phyloP scores from a whole-genome alignment of 2,329 filamentous ascomycete species.

The Sclerotinia sclerotiorum region DNA sequence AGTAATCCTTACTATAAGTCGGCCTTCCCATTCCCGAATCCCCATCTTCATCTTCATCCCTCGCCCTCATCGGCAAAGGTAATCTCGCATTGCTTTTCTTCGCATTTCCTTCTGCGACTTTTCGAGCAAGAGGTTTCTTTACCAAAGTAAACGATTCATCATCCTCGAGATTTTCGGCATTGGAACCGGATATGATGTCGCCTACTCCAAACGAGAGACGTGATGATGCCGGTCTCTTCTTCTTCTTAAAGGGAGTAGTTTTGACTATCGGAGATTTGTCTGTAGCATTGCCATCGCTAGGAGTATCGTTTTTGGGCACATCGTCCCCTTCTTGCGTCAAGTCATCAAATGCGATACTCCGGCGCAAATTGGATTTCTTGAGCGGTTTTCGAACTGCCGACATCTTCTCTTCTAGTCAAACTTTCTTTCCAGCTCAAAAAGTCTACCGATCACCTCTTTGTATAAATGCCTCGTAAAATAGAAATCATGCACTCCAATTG shows the following conservation, averaged over 20 bases:
- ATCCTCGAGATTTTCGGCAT: constrained; percentile 52
- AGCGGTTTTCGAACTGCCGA: constrained; percentile 50
- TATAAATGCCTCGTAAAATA: too few relatives aligned
- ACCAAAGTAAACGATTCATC: constrained; percentile 60
- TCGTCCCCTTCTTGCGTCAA: constrained; percentile 36
- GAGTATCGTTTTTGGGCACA: constrained; percentile 18
- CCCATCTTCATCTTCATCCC: constrained; percentile 53
- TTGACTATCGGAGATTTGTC: constrained; percentile 49
- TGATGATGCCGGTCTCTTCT: constrained; percentile 58
- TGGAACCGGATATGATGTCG: constrained; percentile 54
- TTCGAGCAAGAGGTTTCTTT: constrained; percentile 60
- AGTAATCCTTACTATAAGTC: constrained; percentile 80
- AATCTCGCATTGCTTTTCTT: constrained; percentile 49
- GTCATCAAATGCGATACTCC: constrained; percentile 50
- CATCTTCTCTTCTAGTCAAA: not conserved
- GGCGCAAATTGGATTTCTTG: constrained; percentile 59
- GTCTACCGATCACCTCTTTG: not conserved
- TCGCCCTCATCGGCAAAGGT: constrained; percentile 29
- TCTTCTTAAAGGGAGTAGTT: constrained; percentile 63
- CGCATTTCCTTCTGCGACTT: constrained; percentile 67
- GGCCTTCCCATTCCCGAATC: constrained; percentile 49
- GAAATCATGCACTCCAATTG: not conserved
- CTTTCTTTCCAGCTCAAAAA: not conserved
- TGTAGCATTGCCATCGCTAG: constrained; percentile 19
- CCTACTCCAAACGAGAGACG: constrained; percentile 74